A percentile compares a stretch with the other conserved stretches of the same genome.
Conservation (phyloP, 2,329 filamentous ascomycete genomes). For the Talaromyces sp. region DNA sequence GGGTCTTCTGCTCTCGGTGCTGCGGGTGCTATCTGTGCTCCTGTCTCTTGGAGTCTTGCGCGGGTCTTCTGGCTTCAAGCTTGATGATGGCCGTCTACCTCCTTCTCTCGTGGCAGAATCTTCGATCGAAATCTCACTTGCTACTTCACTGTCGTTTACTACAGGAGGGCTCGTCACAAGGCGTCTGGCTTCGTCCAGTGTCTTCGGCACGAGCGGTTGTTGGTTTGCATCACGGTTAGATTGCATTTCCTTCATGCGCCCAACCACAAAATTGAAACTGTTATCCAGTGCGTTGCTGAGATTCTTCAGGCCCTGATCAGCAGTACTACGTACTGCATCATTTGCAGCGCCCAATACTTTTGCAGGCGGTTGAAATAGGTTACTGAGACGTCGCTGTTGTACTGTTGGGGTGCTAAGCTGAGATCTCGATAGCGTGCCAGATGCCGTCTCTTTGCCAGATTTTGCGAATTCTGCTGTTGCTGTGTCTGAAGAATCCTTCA, state of each 20-base stretch:
- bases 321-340: constrained; percentile 79
- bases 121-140: constrained; percentile 50
- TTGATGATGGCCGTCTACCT: constrained; percentile 28
- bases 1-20: constrained; percentile 27
- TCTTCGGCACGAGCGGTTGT: constrained; percentile 65
- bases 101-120: constrained; percentile 36
- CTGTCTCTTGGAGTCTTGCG: constrained; percentile 62
- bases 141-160: constrained; percentile 46
- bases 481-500: constrained; percentile 21
- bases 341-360: constrained; percentile 76
- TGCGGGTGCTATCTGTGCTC: constrained; percentile 63
- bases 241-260: constrained; percentile 68
- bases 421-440: constrained; percentile 29
- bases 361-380: constrained; percentile 78
- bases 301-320: constrained; percentile 86
- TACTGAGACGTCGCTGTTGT: constrained; percentile 73
- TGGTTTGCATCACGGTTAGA: constrained; percentile 45
- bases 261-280: constrained; percentile 90
- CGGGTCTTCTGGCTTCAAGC: constrained; percentile 54
- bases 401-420: constrained; percentile 30
- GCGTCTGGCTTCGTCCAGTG: constrained; percentile 85
- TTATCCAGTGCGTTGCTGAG: constrained; percentile 87
- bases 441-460: constrained; percentile 24
- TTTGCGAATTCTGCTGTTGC: constrained; percentile 26
- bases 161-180: constrained; percentile 60